A percentile compares a stretch with the other conserved stretches of the same genome.
phyloP scores from a whole-genome alignment of 2,329 filamentous ascomycete species.

The Apiospora sp. region DNA sequence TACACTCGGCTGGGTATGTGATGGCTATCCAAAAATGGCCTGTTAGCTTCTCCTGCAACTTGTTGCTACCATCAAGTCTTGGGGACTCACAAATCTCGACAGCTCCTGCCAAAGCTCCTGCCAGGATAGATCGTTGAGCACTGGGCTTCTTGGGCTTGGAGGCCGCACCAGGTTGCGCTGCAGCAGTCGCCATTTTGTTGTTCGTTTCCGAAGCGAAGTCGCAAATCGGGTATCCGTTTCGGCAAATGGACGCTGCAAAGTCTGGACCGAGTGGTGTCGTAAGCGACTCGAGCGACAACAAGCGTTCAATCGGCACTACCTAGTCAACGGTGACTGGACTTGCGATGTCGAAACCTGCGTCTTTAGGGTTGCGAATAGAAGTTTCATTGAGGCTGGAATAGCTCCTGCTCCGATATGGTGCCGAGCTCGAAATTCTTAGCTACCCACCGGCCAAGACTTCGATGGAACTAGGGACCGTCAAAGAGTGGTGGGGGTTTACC shows the following conservation, averaged over 20 bases:
- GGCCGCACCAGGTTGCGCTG: constrained; percentile 29
- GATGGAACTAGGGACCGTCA: background rate
- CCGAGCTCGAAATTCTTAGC: constrained; percentile 6
- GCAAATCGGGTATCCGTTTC: background rate
- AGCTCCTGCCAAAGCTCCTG: constrained; percentile 91
- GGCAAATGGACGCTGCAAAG: no score
- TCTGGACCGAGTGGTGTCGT: background rate
- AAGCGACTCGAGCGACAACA: background rate
- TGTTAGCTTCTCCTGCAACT: background rate
- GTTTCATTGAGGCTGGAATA: background rate
- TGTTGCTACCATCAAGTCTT: constrained; percentile 32
- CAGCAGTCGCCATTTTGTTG: constrained; percentile 27
- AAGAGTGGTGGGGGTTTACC: constrained; percentile 1
- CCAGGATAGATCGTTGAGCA: constrained; percentile 86
- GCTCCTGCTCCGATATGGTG: background rate
- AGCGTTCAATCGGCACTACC: background rate
- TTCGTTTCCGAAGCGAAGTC: background rate
- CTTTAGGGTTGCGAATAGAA: background rate
- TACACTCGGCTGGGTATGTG: constrained; percentile 82
- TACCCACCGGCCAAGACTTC: constrained; percentile 9
- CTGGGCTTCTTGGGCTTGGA: constrained; percentile 67
- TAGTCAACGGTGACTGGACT: background rate
- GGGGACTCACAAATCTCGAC: constrained; percentile 81
- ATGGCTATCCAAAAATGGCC: constrained; percentile 60
- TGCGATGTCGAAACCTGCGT: constrained; percentile 7